Conservation (phyloP, 208 protist genomes). For the Phytomonas francai region DNA sequence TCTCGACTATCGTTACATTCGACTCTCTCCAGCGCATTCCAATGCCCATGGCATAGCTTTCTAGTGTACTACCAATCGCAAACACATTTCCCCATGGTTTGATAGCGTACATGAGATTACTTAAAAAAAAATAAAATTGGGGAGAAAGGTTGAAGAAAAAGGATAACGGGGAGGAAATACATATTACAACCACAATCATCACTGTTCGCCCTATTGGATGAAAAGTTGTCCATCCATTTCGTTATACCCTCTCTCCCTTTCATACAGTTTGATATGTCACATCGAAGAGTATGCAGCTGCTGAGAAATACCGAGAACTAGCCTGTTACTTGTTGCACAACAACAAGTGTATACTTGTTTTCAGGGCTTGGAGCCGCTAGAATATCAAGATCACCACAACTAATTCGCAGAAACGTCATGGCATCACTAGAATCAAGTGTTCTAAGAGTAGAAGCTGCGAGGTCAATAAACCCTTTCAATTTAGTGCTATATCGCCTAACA, state of each 20-base stretch:
- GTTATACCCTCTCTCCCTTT: not conserved
- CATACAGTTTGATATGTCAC: not conserved
- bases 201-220: not conserved
- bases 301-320: constrained; percentile 2
- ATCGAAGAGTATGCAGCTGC: not conserved
- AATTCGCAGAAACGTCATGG: constrained; percentile 77
- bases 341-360: constrained; percentile 72
- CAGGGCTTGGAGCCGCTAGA: constrained; percentile 65
- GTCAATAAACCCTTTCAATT: constrained; percentile 54
- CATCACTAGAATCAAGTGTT: constrained; percentile 69
- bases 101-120: constrained; percentile 65
- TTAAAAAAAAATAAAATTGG: constrained; percentile 8
- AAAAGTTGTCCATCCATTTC: not conserved
- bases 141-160: not conserved
- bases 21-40: constrained; percentile 84
- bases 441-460: constrained; percentile 64
- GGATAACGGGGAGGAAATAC: not conserved
- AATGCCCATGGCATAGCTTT: constrained; percentile 69
- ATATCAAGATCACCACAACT: constrained; percentile 60
- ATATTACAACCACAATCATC: not conserved
- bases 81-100: constrained; percentile 80
- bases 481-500: constrained; percentile 48
- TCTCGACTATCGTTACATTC: constrained; percentile 61
- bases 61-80: constrained; percentile 58
- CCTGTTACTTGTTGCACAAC: constrained; percentile 56